Conservation (phyloP, 106 monocot genomes). For the Iris macrosiphon region DNA sequence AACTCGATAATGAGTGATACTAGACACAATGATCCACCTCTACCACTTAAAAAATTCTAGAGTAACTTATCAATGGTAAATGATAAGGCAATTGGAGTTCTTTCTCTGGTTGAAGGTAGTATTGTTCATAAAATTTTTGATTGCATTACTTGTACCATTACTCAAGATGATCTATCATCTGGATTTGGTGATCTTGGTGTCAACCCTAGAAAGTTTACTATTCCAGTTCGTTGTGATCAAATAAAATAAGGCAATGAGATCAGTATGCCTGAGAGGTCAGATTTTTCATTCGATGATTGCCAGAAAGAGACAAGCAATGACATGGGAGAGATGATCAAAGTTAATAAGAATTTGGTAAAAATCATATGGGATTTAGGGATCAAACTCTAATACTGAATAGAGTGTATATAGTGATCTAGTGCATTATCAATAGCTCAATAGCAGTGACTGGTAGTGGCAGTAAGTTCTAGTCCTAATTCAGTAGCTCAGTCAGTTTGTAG, state of each 20-base stretch:
- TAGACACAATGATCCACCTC: slow-evolving; percentile 8
- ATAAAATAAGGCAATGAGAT: slow-evolving; percentile 1
- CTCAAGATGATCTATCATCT: background rate
- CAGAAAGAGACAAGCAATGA: slow-evolving; percentile 12
- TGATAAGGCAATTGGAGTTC: slow-evolving; percentile 7
- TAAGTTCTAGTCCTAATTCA: no score
- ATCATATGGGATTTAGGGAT: no score
- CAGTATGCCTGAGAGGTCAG: background rate
- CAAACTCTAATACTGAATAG: no score
- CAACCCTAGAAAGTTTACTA: background rate
- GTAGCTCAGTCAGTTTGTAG: no score
- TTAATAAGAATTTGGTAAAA: slow-evolving; percentile 12
- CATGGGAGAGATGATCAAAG: background rate
- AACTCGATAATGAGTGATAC: slow-evolving; percentile 8
- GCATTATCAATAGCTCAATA: no score
- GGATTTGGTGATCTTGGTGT: background rate
- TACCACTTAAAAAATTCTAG: slow-evolving; percentile 11
- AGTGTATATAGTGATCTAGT: no score
- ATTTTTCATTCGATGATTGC: background rate
- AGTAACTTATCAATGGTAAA: slow-evolving; percentile 13
- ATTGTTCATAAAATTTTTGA: slow-evolving; percentile 6
- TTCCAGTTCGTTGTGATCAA: background rate
- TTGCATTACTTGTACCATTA: slow-evolving; percentile 1
- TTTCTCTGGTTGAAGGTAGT: background rate
- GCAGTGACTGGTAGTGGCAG: no score